Conservation (phyloP, 176 grass and related monocot genomes). For the Areca catechu region DNA sequence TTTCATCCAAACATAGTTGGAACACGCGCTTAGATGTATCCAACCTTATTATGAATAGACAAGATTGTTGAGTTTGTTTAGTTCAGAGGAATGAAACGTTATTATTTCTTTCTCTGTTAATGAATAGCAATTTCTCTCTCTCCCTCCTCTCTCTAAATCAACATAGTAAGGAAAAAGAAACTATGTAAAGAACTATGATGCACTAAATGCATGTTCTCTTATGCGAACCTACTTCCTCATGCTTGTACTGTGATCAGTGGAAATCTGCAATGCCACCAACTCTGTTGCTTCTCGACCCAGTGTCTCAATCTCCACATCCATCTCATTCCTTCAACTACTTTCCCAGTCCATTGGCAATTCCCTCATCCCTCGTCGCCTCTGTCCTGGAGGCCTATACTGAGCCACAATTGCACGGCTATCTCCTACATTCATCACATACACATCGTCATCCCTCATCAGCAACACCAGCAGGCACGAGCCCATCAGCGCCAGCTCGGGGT, state of each 20-base stretch:
- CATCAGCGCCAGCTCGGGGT: conserved; percentile 77
- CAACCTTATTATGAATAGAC: too few species aligned
- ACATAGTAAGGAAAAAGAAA: background rate
- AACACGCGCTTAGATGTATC: too few species aligned
- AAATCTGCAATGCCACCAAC: conserved; percentile 60
- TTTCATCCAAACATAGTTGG: too few species aligned
- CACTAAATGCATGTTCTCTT: too few species aligned
- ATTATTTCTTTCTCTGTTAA: too few species aligned
- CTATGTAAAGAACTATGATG: too few species aligned
- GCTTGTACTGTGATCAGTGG: conserved; percentile 79
- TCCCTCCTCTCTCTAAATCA: too few species aligned
- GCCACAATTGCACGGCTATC: conserved; percentile 76
- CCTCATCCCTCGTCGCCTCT: too few species aligned
- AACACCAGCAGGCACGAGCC: conserved; percentile 78
- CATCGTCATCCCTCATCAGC: conserved; percentile 71
- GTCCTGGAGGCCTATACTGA: conserved; percentile 18
- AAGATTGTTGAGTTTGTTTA: too few species aligned
- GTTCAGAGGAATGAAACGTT: too few species aligned
- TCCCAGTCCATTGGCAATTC: too few species aligned
- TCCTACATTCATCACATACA: conserved; percentile 97
- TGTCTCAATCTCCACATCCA: conserved; percentile 34
- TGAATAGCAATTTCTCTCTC: too few species aligned
- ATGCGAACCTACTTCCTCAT: conserved; percentile 47
- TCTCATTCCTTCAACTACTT: conserved; percentile 10
- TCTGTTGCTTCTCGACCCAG: conserved; percentile 21